Conservation (phyloP, 2,329 filamentous ascomycete species). For the Westerdykella ornata region DNA sequence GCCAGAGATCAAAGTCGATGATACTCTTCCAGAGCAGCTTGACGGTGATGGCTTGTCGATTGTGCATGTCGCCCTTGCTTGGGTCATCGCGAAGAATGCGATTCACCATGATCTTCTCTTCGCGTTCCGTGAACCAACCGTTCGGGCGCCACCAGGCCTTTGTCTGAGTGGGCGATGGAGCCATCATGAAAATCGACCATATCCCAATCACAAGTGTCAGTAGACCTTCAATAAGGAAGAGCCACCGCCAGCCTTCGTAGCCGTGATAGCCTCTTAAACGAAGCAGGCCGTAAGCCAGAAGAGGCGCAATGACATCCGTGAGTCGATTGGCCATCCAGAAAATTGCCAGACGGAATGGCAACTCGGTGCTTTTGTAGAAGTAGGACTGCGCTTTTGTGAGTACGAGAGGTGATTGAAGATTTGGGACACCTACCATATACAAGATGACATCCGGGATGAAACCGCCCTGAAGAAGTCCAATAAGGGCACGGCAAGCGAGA, state of each 20-base stretch:
- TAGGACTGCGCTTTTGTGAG: constrained; percentile 41
- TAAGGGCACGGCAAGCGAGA: constrained; percentile 32
- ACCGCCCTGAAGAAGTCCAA: constrained; percentile 38
- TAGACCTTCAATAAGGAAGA: constrained; percentile 44
- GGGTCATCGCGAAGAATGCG: constrained; percentile 54
- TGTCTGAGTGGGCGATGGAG: constrained; percentile 53
- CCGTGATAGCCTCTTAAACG: constrained; percentile 37
- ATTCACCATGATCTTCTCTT: constrained; percentile 62
- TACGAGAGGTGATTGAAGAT: background rate
- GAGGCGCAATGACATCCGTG: constrained; percentile 28
- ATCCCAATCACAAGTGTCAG: constrained; percentile 18
- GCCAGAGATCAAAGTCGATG: constrained; percentile 18
- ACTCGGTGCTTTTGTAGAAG: constrained; percentile 55
- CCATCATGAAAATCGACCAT: constrained; percentile 24
- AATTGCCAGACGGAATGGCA: constrained; percentile 37
- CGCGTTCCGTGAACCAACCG: constrained; percentile 58
- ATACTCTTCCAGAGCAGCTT: constrained; percentile 13
- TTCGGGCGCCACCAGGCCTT: constrained; percentile 24
- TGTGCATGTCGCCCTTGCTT: constrained; percentile 48
- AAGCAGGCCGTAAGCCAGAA: constrained; percentile 35
- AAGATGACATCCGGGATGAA: constrained; percentile 57
- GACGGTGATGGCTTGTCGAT: constrained; percentile 16
- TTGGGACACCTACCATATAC: constrained; percentile 46
- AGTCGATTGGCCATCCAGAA: constrained; percentile 37
- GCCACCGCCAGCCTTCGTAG: constrained; percentile 37